Evolutionary conservation across 106 monocot species (phyloP).

Genomic region (Agapanthus africanus): DNA sequence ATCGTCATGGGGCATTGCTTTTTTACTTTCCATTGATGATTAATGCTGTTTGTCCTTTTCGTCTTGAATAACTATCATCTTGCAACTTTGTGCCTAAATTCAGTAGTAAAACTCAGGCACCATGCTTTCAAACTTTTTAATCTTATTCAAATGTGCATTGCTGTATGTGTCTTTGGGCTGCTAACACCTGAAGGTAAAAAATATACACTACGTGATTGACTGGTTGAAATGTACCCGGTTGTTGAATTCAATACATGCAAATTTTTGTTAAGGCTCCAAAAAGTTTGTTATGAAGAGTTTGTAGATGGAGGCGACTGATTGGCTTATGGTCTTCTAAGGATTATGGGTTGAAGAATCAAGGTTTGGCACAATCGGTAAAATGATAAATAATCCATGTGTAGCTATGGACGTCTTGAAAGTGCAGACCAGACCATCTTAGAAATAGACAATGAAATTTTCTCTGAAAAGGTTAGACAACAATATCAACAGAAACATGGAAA

Average conservation of each 20-base stretch:
- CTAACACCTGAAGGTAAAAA: background rate
- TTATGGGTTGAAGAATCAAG: background rate
- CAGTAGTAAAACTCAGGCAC: background rate
- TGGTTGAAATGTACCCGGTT: background rate
- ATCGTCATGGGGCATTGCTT: background rate
- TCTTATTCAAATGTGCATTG: too few species aligned
- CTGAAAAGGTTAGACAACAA: background rate
- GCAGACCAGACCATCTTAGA: background rate
- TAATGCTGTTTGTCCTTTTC: background rate
- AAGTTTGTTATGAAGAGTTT: background rate
- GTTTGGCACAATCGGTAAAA: background rate
- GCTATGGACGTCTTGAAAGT: background rate
- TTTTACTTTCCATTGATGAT: background rate
- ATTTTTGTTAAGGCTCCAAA: background rate
- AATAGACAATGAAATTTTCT: background rate
- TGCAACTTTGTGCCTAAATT: background rate
- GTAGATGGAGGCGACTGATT: constrained; percentile 1
- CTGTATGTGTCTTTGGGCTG: constrained; percentile 2
- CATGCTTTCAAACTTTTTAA: too few species aligned
- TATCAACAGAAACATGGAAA: background rate
- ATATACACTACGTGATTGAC: background rate
- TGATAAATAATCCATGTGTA: background rate
- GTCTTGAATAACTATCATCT: background rate
- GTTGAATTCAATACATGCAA: background rate
- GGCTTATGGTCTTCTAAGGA: background rate